Base-by-base conservation (phyloP, 176 grass and related monocot genomes). In the Eleusine indica region DNA sequence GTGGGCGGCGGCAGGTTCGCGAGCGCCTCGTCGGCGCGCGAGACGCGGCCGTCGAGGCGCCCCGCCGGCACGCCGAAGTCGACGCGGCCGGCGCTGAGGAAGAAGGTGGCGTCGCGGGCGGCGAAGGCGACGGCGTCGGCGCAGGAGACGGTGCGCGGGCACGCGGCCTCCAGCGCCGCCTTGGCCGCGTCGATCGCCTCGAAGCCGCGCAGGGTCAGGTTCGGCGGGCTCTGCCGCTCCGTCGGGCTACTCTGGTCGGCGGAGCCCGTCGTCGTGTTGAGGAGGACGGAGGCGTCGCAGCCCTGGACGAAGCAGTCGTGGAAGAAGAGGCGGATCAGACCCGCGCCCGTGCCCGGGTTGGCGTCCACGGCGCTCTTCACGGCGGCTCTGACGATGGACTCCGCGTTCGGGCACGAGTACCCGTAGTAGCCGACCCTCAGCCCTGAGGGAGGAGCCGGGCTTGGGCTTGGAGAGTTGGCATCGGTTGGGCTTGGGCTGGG, bases 261-360 rank as follows among this genome's bases (percentile, higher is more conserved):
- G 58, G 77, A 32, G 4, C 25, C 1, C 32, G 7, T 9, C 29
- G 83, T 79, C 6, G 80, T 19, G 58, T 88, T 29, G 3, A 88
- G 74, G 25, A 89, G 81, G 0, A 89, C 67, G 44, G 87, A 89
- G 11, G 57, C 85, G 17, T 87, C 85, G 40, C 85, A 87, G 2
- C 85, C 85, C 70, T 88, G 2, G 35, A 91, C 77, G 43, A 91
- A 91, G 66, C 89, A 88, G 73, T 91, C 86, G 28, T 94, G 92
- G 87, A 94, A 94, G 74, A 87, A 83, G 15, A 94, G 8, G 0
- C 89, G 78, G 73, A 94, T 47, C 19, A 91, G 83, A 0, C 89
- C 87, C 0, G 92, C 92, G 19, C n/a, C 65, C 8, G 13, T 49
- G 22, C 92, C 86, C 7, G 71, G 53, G 73, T 40, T 19, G 21